Evolutionary conservation across 805 yeast species (phyloP).

Genomic region (Cyberlindnera xylosilytica): DNA sequence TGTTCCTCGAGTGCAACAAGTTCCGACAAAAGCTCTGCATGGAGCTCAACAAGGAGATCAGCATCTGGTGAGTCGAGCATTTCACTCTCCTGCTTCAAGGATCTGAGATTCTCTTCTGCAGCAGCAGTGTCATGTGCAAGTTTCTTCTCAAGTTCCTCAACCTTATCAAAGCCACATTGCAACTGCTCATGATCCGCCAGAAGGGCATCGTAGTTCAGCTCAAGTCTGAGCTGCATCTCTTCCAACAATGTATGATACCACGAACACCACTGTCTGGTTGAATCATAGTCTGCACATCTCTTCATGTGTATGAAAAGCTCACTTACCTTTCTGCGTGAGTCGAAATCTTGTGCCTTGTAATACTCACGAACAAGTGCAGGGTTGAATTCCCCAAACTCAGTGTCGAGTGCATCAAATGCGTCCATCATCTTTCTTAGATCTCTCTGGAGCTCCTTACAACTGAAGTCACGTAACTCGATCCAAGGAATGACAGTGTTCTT

Average conservation of each 20-base stretch:
- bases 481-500: slow-evolving; percentile 24
- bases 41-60: slow-evolving; percentile 9
- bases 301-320: slow-evolving; percentile 26
- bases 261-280: slow-evolving; percentile 25
- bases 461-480: slow-evolving; percentile 27
- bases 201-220: slow-evolving; percentile 12
- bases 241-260: slow-evolving; percentile 27
- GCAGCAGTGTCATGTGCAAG: no score
- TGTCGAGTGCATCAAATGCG: slow-evolving; percentile 23
- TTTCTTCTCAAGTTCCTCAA: slow-evolving; percentile 6
- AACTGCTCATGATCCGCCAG: slow-evolving; percentile 11
- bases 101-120: slow-evolving; percentile 3
- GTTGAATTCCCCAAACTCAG: slow-evolving; percentile 26
- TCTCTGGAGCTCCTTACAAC: slow-evolving; percentile 28
- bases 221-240: slow-evolving; percentile 22
- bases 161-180: slow-evolving; percentile 1
- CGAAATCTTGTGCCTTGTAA: slow-evolving; percentile 19
- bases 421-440: slow-evolving; percentile 24
- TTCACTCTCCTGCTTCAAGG: slow-evolving; percentile 6
- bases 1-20: slow-evolving; percentile 4
- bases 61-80: slow-evolving; percentile 18
- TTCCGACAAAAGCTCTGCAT: slow-evolving; percentile 14
- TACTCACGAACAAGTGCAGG: slow-evolving; percentile 27
- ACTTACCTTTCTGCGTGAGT: slow-evolving; percentile 24
- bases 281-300: slow-evolving; percentile 25